Conservation (phyloP, 2,329 filamentous ascomycete genomes). For the Penicillium decumbens region DNA sequence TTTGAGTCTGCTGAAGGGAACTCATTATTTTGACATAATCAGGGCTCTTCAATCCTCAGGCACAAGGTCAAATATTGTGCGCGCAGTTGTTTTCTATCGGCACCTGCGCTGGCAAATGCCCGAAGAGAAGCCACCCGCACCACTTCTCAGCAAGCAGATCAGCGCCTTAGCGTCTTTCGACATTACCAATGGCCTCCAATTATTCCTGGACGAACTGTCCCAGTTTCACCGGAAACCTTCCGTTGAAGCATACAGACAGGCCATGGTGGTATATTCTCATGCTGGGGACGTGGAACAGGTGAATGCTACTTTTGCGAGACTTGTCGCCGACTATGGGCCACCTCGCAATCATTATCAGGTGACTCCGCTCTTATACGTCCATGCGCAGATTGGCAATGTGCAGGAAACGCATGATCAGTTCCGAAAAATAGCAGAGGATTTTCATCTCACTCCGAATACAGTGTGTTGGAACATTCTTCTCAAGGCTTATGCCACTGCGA, state of each 20-base stretch:
- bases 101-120: slow-evolving; percentile 36
- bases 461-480: slow-evolving; percentile 73
- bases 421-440: slow-evolving; percentile 54
- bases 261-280: slow-evolving; percentile 43
- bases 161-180: slow-evolving; percentile 24
- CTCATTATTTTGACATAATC: slow-evolving; percentile 31
- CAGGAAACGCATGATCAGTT: slow-evolving; percentile 58
- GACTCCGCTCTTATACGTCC: slow-evolving; percentile 63
- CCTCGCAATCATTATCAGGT: slow-evolving; percentile 31
- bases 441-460: slow-evolving; percentile 54
- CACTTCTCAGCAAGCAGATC: slow-evolving; percentile 27
- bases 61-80: slow-evolving; percentile 25
- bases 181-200: slow-evolving; percentile 36
- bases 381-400: slow-evolving; percentile 65
- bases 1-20: slow-evolving; percentile 20
- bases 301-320: slow-evolving; percentile 43
- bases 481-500: slow-evolving; percentile 61
- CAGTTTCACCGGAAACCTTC: slow-evolving; percentile 32
- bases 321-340: slow-evolving; percentile 35
- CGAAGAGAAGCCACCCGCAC: slow-evolving; percentile 16
- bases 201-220: slow-evolving; percentile 41
- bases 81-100: slow-evolving; percentile 39
- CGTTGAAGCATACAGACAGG: slow-evolving; percentile 31
- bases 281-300: slow-evolving; percentile 46
- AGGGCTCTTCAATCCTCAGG: slow-evolving; percentile 27